Base-by-base conservation (phyloP, 2,329 filamentous ascomycete species). In the Penicillium sp. region DNA sequence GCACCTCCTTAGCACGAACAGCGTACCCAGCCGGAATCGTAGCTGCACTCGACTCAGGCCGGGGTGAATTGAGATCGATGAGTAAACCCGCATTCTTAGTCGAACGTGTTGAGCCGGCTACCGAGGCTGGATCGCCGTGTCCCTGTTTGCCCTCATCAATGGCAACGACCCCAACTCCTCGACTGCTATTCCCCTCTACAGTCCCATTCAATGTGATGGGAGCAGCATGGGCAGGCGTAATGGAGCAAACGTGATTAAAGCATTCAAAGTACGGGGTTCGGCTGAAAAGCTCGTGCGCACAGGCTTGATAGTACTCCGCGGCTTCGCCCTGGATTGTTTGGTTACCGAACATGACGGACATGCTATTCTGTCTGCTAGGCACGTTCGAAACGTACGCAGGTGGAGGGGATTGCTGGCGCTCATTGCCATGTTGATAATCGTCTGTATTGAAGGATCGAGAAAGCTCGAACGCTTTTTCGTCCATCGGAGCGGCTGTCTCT, bases 261-360 rank as follows among this genome's bases (percentile, higher is more conserved):
- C 73, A 75, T 50, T 75, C 69, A 40, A 75, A 75, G 51, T 70
- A 75, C 0, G 70, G 68, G 7, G 58, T 64, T 14, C 64, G 62
- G 41, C 66, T 72, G 44, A 73, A 66, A n/a, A 72, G 54, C 37
- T 76, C 73, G 52, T 75, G 68, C 1, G 72, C 68, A 53, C 72
- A 73, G 4, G 73, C 74, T 57, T 75, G 72, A 42, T 70, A 73
- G 49, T 74, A 73, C 47, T 74, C 71, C 2, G 71, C 69, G 1
- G 70, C 69, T 19, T 60, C 54, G 3, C 71, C 70, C 22, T 69
- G 60, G 4, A 69, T 61, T 7, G 54, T 41, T 11, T 54, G 50
- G 12, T 59, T 39, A 3, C 35, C 53, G 35, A 65, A 64, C 52
- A 62, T 61, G 18, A 61, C 59, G 4, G 62, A 63, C 19, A 52